These are phyloP conservation scores for Thelonectria discophora DNA, from an alignment of 2,329 filamentous ascomycete species.

Conservation along the genomic window DNA sequence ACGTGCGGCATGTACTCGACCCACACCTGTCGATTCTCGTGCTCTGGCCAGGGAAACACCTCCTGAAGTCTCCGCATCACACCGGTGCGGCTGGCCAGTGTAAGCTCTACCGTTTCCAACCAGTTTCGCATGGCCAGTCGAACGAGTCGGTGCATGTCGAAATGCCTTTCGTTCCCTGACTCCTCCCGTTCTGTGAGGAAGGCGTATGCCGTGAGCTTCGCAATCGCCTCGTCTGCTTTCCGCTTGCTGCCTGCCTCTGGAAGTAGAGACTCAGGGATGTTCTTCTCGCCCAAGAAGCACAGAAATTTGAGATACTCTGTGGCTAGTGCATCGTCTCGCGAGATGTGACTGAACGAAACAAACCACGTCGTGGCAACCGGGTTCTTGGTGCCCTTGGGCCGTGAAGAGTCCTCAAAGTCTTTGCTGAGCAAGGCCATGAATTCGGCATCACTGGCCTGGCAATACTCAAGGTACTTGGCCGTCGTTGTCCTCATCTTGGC, in stretches of 20 bases:
- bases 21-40: slow-evolving; percentile 36
- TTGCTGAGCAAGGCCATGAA: slow-evolving; percentile 40
- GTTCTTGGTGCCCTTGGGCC: slow-evolving; percentile 41
- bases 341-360: slow-evolving; percentile 47
- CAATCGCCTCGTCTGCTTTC: slow-evolving; percentile 32
- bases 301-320: slow-evolving; percentile 44
- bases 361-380: slow-evolving; percentile 47
- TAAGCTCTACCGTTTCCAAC: slow-evolving; percentile 31
- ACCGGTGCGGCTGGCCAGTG: neutral
- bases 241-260: slow-evolving; percentile 22
- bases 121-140: slow-evolving; percentile 43
- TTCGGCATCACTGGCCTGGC: slow-evolving; percentile 30
- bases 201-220: slow-evolving; percentile 41
- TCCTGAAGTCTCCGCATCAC: slow-evolving; percentile 25
- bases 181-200: slow-evolving; percentile 42
- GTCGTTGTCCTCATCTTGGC: slow-evolving; percentile 38
- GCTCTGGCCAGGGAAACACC: slow-evolving; percentile 22
- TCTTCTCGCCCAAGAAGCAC: slow-evolving; percentile 41
- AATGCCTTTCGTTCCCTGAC: slow-evolving; percentile 6
- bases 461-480: slow-evolving; percentile 40
- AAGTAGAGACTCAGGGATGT: slow-evolving; percentile 43
- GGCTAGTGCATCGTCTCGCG: slow-evolving; percentile 35
- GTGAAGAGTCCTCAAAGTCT: slow-evolving; percentile 43
- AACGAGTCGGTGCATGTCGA: slow-evolving; percentile 47
- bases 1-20: slow-evolving; percentile 38